Conservation (phyloP, 805 yeast species). For the Lachancea lanzarotensis region DNA sequence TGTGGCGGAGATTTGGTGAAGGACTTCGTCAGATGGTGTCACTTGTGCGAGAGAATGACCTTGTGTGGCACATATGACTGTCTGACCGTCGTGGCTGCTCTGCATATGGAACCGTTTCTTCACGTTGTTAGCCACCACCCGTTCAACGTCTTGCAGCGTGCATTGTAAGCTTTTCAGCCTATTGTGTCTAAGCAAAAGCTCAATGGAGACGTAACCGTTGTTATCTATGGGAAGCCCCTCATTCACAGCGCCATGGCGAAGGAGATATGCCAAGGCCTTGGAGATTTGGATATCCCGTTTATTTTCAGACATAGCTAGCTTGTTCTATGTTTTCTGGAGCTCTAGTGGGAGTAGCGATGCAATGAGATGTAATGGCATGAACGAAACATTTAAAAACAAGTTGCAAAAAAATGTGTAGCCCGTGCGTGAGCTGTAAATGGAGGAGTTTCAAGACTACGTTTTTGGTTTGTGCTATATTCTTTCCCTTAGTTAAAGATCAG, state of each 20-base stretch:
- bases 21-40: slow-evolving; percentile 36
- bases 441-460: too few species aligned
- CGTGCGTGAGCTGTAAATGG: too few species aligned
- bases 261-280: slow-evolving; percentile 63
- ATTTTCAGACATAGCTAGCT: slow-evolving; percentile 5
- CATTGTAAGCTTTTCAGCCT: slow-evolving; percentile 51
- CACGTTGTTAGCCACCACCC: slow-evolving; percentile 57
- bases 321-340: slow-evolving; percentile 1
- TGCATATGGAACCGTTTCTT: slow-evolving; percentile 64
- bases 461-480: too few species aligned
- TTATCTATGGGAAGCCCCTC: slow-evolving; percentile 59
- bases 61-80: slow-evolving; percentile 76
- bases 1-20: slow-evolving; percentile 32
- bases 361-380: too few species aligned
- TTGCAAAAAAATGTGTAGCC: too few species aligned
- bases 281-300: slow-evolving; percentile 55
- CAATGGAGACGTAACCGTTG: slow-evolving; percentile 58
- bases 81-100: slow-evolving; percentile 16
- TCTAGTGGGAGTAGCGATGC: too few species aligned
- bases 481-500: too few species aligned
- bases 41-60: slow-evolving; percentile 69
- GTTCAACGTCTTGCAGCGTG: slow-evolving; percentile 49
- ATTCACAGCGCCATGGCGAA: slow-evolving; percentile 78
- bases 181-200: slow-evolving; percentile 48
- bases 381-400: too few species aligned